Conservation (phyloP, 1,284 basidiomycete species). For the Microbotryum intermedium region DNA sequence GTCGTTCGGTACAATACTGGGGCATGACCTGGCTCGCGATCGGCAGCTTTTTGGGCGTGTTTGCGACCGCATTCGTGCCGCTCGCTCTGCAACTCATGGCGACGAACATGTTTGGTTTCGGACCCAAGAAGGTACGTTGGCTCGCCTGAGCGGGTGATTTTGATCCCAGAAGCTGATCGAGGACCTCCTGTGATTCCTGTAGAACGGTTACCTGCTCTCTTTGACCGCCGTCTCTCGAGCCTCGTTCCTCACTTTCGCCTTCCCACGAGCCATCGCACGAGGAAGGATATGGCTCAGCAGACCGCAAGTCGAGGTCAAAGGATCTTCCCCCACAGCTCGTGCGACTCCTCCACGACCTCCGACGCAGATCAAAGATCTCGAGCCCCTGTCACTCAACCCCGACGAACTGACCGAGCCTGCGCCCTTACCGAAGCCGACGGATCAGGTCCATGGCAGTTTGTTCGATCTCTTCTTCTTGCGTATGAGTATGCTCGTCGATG, state of each 20-base stretch:
- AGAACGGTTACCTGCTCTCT: conserved; percentile 27
- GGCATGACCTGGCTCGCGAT: conserved; percentile 36
- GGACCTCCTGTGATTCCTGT: neutral
- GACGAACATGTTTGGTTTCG: conserved; percentile 37
- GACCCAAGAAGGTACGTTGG: conserved; percentile 33
- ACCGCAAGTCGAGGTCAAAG: neutral
- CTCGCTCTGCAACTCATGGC: conserved; percentile 38
- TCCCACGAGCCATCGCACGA: conserved; percentile 37
- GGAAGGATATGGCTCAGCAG: conserved; percentile 19
- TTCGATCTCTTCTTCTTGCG: conserved; percentile 41
- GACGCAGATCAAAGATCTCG: neutral
- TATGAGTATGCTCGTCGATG: conserved; percentile 39
- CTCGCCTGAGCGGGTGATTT: no score
- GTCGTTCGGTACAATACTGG: conserved; percentile 23
- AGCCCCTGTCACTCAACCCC: neutral
- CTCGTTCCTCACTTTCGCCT: conserved; percentile 38
- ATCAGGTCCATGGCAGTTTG: conserved; percentile 28
- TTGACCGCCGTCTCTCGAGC: conserved; percentile 32
- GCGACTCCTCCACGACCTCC: no score
- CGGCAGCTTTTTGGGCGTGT: conserved; percentile 38
- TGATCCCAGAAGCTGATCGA: conserved; percentile 14
- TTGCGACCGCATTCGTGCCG: conserved; percentile 36
- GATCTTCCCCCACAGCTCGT: conserved; percentile 18
- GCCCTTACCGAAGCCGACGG: conserved; percentile 1
- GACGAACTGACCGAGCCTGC: conserved; percentile 10